Evolutionary conservation across 371 early-diverging fungal genomes (phyloP), one percentile per base, ranked within the genome.

Genomic region (Mucor racemosus): DNA sequence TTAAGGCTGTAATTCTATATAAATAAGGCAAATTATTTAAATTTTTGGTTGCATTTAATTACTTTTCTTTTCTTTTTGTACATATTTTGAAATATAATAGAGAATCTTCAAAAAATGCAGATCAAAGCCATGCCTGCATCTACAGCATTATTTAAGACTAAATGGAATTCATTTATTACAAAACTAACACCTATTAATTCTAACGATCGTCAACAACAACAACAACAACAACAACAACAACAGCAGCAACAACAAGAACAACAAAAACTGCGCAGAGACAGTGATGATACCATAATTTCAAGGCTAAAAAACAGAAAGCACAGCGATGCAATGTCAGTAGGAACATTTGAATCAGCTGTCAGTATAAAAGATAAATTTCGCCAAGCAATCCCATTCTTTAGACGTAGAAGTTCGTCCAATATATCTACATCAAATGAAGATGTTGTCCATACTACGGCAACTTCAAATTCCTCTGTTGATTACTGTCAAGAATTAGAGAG

Each of bases 281-380:
- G 21, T 1, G 15, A 41, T 48, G n/a, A 55, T 55, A 55, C 34
- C 55, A 55, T 31, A 9, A 35, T 34, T 7, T 34, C 35, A 38
- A 19, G 19, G 15, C 4, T 38, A 26, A 62, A 62, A 14, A 50
- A 38, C 19, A 69, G 71, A 60, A 71, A 71, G 48, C 42, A 59
- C 10, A 71, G 71, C 31, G 67, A 71, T 46, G 50, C 67, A 15
- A 54, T 50, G 7, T 71, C 71, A 11, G 71, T 71, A 7, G 70
- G 70, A n/a, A 69, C 70, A 0, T 62, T 48, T 21, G 71, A 71
- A n/a, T 71, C 71, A 0, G 63, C 31, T 13, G 46, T 59, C 9
- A 66, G 42, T 14, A 46, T 71, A 11, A 56, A 54, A 14, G 67
- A 67, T 17, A 71, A 58, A 34, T 67, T 68, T 62, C 62, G 68